Percentiles rank a stretch among this genome's conserved stretches.
These are phyloP conservation scores for Bipolaris cookei DNA, from an alignment of 2,329 filamentous ascomycete genomes.

Conservation along the genomic window DNA sequence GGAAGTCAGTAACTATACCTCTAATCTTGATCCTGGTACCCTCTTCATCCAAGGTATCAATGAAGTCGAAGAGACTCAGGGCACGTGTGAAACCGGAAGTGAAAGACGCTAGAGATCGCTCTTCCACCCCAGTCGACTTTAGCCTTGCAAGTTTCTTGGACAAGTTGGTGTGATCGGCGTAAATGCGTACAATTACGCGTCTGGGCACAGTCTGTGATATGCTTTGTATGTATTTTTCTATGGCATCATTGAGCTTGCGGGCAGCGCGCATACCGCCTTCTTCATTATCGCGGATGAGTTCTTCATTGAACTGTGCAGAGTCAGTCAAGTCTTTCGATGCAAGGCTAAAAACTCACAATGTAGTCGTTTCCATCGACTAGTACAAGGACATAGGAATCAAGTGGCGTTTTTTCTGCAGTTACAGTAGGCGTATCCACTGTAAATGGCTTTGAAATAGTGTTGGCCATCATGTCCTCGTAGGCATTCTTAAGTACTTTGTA, in stretches of 20 bases:
- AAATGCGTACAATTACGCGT: conserved; percentile 62
- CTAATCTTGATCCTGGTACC: conserved; percentile 67
- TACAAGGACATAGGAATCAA: conserved; percentile 66
- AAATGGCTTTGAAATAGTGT: conserved; percentile 50
- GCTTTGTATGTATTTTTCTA: conserved; percentile 50
- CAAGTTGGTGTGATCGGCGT: conserved; percentile 62
- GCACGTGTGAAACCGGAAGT: conserved; percentile 63
- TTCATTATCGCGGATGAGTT: conserved; percentile 55
- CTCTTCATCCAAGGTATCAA: conserved; percentile 67
- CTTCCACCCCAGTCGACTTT: conserved; percentile 60
- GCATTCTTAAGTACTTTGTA: conserved; percentile 64
- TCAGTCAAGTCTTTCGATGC: conserved; percentile 4
- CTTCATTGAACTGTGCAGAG: conserved; percentile 55
- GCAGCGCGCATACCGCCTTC: conserved; percentile 65
- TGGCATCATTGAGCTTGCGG: conserved; percentile 58
- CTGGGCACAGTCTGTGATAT: conserved; percentile 53
- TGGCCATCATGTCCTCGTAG: conserved; percentile 62
- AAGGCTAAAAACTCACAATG: conserved; percentile 33
- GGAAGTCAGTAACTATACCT: conserved; percentile 43
- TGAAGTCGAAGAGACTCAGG: conserved; percentile 65
- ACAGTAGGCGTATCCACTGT: conserved; percentile 11
- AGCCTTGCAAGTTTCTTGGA: conserved; percentile 59
- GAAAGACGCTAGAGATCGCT: conserved; percentile 63
- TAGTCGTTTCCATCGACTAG: conserved; percentile 69
- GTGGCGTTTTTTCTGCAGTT: conserved; percentile 38